phyloP scores from a whole-genome alignment of 2,329 filamentous ascomycete genomes.

The Corynespora cassiicola region DNA sequence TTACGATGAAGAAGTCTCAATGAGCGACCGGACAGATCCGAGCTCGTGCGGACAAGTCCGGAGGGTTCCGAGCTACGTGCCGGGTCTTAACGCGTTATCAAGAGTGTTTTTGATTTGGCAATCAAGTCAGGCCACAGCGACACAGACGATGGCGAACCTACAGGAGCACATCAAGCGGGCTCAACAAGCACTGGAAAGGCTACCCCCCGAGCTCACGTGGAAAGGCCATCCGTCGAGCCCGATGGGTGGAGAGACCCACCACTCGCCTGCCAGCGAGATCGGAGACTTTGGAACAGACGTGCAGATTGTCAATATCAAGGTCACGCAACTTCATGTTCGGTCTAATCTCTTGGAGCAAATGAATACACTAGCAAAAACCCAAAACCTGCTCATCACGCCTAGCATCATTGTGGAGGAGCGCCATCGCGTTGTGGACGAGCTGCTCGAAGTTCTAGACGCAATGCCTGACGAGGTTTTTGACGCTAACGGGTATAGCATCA shows the following conservation, averaged over 20 bases:
- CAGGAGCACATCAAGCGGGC: conserved; percentile 19
- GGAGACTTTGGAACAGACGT: conserved; percentile 24
- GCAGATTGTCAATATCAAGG: conserved; percentile 27
- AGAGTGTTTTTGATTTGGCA: conserved; percentile 25
- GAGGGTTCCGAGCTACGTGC: no score
- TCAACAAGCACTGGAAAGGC: conserved; percentile 12
- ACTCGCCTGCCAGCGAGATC: no score
- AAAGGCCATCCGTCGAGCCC: conserved; percentile 4
- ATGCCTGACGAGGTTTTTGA: conserved; percentile 27
- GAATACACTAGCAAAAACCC: conserved; percentile 18
- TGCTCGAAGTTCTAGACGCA: conserved; percentile 21
- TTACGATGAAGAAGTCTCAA: conserved; percentile 16
- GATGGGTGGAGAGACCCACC: no score
- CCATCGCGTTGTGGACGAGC: conserved; percentile 22
- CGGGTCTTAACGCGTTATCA: conserved; percentile 24
- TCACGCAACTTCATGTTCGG: conserved; percentile 28
- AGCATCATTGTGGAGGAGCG: conserved; percentile 22
- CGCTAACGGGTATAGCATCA: conserved; percentile 27
- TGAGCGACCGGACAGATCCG: conserved; percentile 1
- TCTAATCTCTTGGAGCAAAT: conserved; percentile 27
- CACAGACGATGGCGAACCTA: conserved; percentile 20
- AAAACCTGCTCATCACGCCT: conserved; percentile 18
- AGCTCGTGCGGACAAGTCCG: no score
- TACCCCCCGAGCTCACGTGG: conserved; percentile 22
- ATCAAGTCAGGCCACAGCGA: conserved; percentile 20